Conservation (phyloP, 2,329 filamentous ascomycete species). For the Paecilomyces sp. region DNA sequence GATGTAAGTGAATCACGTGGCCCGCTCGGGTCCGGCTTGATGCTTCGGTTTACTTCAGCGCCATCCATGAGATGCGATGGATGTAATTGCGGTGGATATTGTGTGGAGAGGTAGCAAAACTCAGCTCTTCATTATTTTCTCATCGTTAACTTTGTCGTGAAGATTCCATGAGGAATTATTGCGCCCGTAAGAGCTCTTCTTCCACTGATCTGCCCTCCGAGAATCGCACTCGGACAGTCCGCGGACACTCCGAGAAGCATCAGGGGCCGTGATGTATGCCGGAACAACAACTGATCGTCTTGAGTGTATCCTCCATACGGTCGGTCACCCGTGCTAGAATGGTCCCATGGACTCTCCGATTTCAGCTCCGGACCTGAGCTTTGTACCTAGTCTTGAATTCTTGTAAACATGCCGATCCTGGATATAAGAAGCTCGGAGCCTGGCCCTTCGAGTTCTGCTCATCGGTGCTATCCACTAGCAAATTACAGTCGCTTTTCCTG, state of each 20-base stretch:
- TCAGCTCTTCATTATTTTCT: neutral
- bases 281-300: neutral
- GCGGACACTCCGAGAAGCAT: slow-evolving; percentile 14
- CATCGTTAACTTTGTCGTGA: neutral
- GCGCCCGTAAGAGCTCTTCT: neutral
- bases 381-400: neutral
- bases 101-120: neutral
- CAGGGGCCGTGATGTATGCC: neutral
- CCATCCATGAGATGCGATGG: neutral
- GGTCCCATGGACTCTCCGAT: neutral
- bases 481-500: too few species aligned
- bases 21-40: neutral
- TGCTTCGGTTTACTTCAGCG: neutral
- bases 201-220: neutral
- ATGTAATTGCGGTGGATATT: slow-evolving; percentile 1
- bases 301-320: neutral
- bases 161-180: neutral
- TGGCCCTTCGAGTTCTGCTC: neutral
- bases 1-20: neutral
- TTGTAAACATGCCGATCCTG: neutral
- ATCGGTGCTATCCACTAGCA: neutral
- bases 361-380: neutral
- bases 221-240: slow-evolving; percentile 13
- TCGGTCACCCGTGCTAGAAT: neutral
- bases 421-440: neutral